Base-by-base conservation (phyloP, 2,329 filamentous ascomycete species). In the Penicillium frequentans region DNA sequence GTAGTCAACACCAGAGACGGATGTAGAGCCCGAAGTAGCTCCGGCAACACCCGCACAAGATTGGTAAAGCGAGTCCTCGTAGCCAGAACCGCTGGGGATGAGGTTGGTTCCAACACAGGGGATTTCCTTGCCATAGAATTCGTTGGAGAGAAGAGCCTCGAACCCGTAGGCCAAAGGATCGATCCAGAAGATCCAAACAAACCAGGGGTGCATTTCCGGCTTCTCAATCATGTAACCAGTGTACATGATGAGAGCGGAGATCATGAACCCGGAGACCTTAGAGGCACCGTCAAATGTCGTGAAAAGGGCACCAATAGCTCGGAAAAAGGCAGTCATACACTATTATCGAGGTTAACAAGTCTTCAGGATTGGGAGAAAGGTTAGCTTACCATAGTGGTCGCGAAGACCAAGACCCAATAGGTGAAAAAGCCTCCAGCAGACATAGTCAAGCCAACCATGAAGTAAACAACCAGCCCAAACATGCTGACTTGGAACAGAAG, bases 381-480 rank as follows among this genome's bases (percentile, higher is more conserved):
- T 14, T 5, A 7, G 67, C 76, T 68, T 63, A 82, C 79, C 68
- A 87, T 81, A 0, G 82, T 80, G 0, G 78, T 77, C 0, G 78
- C 67, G 33, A 85, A 74, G 0, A 86, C 65, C 10, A 85, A 52
- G 21, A 83, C 57, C 83, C 82, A 88, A 63, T 81, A 87, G 0
- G 84, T 87, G 64, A 89, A 87, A 73, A 88, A 89, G 0, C 78
- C 73, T 0, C 67, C 76, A 0, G 85, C 85, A 0, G 76, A 73
- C 43, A 70, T 68, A 5, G 79, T 81, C 24, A 88, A 72, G 0
- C 82, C 83, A 14, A 82, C 81, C 85, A 88, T 86, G 61, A 86
- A 89, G 72, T 89, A 89, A 0, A 86, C 59, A 0, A 86, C 77
- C 0, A 90, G 6, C 2, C 80, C 76, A 61, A 89, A 90, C 0